Evolutionary conservation across 441 rosid genomes (phyloP), one percentile per base, ranked within the genome.

Genomic region (Manihot esculenta): DNA sequence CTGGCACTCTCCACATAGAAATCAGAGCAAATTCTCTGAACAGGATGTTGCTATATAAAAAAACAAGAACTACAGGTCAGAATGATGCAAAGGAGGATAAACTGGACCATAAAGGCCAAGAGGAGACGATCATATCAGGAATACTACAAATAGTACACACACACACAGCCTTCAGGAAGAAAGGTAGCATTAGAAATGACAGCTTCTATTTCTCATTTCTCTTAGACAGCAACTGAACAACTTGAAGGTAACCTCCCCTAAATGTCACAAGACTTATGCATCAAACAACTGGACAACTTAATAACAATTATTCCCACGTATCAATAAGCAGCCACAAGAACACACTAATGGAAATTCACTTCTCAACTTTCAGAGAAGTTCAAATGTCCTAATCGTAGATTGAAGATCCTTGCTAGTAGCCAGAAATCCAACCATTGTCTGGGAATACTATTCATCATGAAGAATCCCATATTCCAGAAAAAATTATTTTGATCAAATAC

Each of bases 1-100:
- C 90, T 64, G 99, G 98, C 66, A 93, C 96, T 78, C 99, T 88
- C 99, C 99, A 95, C 97, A 93, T 89, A 68, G 99, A 89, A 77
- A 94, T 88, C 79, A 94, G 76, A 63, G 98, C 94, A 64, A 94
- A 92, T 83, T 94, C 99, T 79, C 99, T 83, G 84, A 94, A 94
- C 67, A 92, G 77, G 75, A 89, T 84, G 79, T 94, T 94, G 90
- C 99, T 94, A 75, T 30, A 81, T 38, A 83, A 73, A 56, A 65
- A 64, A 66, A 70, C 38, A 71, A 70, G 15, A 62, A 26, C 56
- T 42, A 76, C 57, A 65, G 71, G 71, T 73, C 61, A 20, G 41
- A 57, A 53, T 62, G 44, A 41, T 59, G 18, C 30, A 69, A 20
- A 27, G 45, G 45, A 65, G 45, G 18, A 10, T 23, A 73, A 58